Evolutionary conservation across 2,329 filamentous ascomycete genomes (phyloP).

Genomic region (Penicillium oxalicum): DNA sequence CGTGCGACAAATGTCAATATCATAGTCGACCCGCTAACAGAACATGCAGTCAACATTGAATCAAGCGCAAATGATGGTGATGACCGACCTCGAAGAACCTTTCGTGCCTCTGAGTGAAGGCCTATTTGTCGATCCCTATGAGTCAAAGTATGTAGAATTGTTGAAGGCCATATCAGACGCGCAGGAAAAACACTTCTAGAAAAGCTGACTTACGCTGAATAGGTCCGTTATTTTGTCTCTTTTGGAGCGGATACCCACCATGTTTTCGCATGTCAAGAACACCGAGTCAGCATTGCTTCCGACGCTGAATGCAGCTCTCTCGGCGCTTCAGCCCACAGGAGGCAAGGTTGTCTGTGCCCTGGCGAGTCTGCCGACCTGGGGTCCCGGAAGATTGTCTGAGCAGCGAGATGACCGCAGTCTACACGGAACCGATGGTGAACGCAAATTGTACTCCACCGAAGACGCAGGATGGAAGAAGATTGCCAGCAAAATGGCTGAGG

Average conservation of each 20-base stretch:
- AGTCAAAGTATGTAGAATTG: slow-evolving; percentile 60
- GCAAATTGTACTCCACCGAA: slow-evolving; percentile 85
- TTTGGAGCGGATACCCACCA: slow-evolving; percentile 71
- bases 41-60: slow-evolving; percentile 60
- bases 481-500: slow-evolving; percentile 79
- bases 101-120: slow-evolving; percentile 89
- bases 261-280: slow-evolving; percentile 84
- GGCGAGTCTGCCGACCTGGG: slow-evolving; percentile 83
- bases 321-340: slow-evolving; percentile 78
- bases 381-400: slow-evolving; percentile 76
- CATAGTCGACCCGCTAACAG: slow-evolving; percentile 21
- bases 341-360: slow-evolving; percentile 89
- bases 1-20: slow-evolving; percentile 32
- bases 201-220: too few relatives aligned
- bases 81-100: slow-evolving; percentile 94
- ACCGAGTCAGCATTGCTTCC: slow-evolving; percentile 85
- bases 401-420: slow-evolving; percentile 77
- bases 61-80: slow-evolving; percentile 95
- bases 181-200: too few relatives aligned
- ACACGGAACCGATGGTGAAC: slow-evolving; percentile 79
- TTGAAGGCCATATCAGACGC: too few relatives aligned
- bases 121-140: slow-evolving; percentile 88
- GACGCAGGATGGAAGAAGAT: slow-evolving; percentile 81
- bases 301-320: slow-evolving; percentile 72
- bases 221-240: slow-evolving; percentile 43